Evolutionary conservation across 768 basidiomycete species (phyloP), one percentile per base, ranked within the genome.

Genomic region (Boletus bicolor): DNA sequence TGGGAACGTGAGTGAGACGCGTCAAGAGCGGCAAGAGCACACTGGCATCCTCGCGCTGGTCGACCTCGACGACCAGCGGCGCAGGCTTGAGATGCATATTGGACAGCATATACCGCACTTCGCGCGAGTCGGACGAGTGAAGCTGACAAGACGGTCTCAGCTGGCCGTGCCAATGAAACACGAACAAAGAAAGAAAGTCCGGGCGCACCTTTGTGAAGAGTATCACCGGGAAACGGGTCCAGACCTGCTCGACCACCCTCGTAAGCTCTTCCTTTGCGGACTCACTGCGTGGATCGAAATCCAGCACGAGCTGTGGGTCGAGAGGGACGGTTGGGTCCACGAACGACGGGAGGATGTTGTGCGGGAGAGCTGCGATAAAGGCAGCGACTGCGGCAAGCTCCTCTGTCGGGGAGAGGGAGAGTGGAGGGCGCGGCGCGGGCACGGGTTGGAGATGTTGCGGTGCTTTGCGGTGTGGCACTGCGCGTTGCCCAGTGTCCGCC

Each of bases 261-360:
- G 72, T 67, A 34, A 91, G 73, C 68, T 91, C 89, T 35, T 82
- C 79, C 19, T 66, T 62, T 1, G 89, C 88, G 14, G 79, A 77
- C 3, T 80, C 72, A 42, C 81, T 75, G n/a, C 84, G 81, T 0
- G 87, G 87, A 66, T 93, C 89, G 67, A 93, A 93, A 63, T 89
- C 91, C 41, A 93, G 79, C 5, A 93, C 80, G 54, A 92, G 81
- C 63, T 90, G 82, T 4, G 91, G 89, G 68, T 93, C 90, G 55
- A 92, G 82, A 8, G 89, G 82, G 11, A 62, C 59, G 11, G 76
- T 62, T 0, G 91, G 86, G 63, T 92, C 82, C 44, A 91, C 79
- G 7, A 75, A 74, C 0, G 73, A 67, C 1, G 91, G 89, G 54
- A 93, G 82, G 53, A 85, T 77, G 70, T 92, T 92, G 69, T 87